phyloP scores from a whole-genome alignment of 23 red algal species.

The Chondrus crispus region DNA sequence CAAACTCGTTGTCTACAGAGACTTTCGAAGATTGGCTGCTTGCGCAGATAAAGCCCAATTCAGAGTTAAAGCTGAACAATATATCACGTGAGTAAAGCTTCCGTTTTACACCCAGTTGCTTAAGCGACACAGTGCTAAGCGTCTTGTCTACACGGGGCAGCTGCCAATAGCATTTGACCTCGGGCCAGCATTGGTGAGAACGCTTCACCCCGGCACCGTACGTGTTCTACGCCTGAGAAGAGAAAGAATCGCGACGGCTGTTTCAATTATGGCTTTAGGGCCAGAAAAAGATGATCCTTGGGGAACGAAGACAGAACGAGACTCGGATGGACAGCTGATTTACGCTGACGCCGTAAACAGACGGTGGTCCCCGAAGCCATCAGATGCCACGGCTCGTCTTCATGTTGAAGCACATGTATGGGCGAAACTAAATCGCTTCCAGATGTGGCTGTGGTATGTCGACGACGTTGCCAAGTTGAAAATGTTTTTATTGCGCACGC shows the following conservation, averaged over 20 bases:
- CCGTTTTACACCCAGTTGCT: conserved; percentile 28
- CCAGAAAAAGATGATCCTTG: conserved; percentile 61
- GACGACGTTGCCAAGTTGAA: conserved; percentile 74
- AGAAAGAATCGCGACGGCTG: conserved; percentile 45
- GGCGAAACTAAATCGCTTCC: conserved; percentile 51
- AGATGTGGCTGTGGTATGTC: conserved; percentile 77
- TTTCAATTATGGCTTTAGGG: conserved; percentile 76
- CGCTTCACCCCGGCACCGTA: neutral
- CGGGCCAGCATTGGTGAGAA: conserved; percentile 5
- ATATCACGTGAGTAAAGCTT: conserved; percentile 8
- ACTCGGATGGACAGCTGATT: neutral
- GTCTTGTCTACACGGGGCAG: conserved; percentile 62
- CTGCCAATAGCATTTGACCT: conserved; percentile 62
- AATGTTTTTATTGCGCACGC: no score
- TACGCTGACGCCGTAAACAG: neutral
- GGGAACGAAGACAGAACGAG: no score
- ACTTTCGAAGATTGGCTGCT: conserved; percentile 44
- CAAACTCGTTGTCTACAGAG: neutral
- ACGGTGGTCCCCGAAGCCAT: conserved; percentile 54
- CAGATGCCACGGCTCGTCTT: conserved; percentile 13
- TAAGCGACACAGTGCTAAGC: neutral
- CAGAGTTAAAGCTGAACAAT: neutral
- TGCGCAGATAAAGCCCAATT: neutral
- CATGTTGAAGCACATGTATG: conserved; percentile 15
- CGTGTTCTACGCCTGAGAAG: conserved; percentile 57